Base-by-base conservation (phyloP, 768 basidiomycete genomes). In the Serendipita vermifera region DNA sequence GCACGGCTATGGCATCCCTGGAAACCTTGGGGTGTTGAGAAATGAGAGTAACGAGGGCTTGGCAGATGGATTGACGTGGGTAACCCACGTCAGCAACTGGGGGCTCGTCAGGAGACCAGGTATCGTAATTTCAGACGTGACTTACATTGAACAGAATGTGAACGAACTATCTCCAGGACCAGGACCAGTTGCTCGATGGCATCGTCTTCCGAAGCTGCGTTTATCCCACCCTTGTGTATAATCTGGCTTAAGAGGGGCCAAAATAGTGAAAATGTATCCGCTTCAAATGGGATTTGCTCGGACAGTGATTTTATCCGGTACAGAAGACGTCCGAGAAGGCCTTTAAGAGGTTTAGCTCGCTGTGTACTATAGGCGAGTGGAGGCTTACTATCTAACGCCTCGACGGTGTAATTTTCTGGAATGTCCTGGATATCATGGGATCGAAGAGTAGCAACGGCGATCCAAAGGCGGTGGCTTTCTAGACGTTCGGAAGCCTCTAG, bases 381-480 rank as follows among this genome's bases (percentile, higher is more conserved):
- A 43, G 15, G 67, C 78, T 60, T 61, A 83, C 83, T 66, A 58
- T 77, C 76, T 31, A 93, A 66, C 0, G 77, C 78, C 64, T 98
- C 94, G 0, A 76, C 77, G 35, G 77, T 75, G 59, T 86, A 72
- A 33, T 87, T 82, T 58, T 82, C 80, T 0, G 89, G 87, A 0
- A 97, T 75, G 2, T 78, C 71, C 2, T 73, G 71, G 11, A 85
- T 73, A 22, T 82, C 77, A 40, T 85, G 69, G 59, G 80, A 80
- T 55, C 96, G 76, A 38, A 98, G 71, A 1, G 87, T 85, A 0
- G 93, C 90, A 33, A 96, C 76, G 3, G 86, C 89, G 3, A 92
- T 71, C 80, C 87, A 87, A 40, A 74, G 73, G 7, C 81, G 68
- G 62, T 85, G 76, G 2, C 72, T 74, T 13, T 80, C 83, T 9